Evolutionary conservation across 768 basidiomycete species (phyloP), one percentile per base, ranked within the genome.

Genomic region (Tulasnella sp.): DNA sequence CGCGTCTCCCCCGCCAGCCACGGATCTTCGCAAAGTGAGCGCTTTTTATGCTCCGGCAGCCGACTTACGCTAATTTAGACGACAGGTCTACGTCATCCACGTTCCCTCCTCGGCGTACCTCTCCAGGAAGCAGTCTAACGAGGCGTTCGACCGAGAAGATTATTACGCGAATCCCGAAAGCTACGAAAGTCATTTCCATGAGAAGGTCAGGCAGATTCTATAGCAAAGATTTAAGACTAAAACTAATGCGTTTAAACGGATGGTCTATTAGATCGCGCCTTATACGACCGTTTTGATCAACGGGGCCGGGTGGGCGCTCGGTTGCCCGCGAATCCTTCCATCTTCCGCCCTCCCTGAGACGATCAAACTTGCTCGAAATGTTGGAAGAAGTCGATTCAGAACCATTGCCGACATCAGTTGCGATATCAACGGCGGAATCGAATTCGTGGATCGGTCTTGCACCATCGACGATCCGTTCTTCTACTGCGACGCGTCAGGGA

Each of bases 351-450:
- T 96, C 9, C 81, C 83, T 0, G 81, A 82, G 1, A 87, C 89
- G 0, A 85, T 91, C 8, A 78, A 83, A 40, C 84, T 82, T 3
- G 91, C 89, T 0, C 84, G 85, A 49, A 81, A 84, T 9, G 79
- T 91, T 1, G 87, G 88, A 8, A 80, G 79, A 54, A 78, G 37
- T 72, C 85, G 92, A 31, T 91, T 91, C 79, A 86, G 86, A 11
- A 91, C 89, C 74, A 87, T 97, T 31, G 93, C 93, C 1, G 96
- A 97, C 81, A 91, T 97, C 45, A 94, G 89, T 78, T 97, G 95
- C 80, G 96, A 97, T 81, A 85, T 94, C n/a, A 87, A 89, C 81
- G 96, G 96, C 45, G 93, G 93, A 19, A 87, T 97, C 34, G 89
- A 96, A 82, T 96, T 97, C 82, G 85, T 96, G 69, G 86, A 89